Evolutionary conservation across 2,329 filamentous ascomycete species (phyloP).

Genomic region (Penicillium hordei): DNA sequence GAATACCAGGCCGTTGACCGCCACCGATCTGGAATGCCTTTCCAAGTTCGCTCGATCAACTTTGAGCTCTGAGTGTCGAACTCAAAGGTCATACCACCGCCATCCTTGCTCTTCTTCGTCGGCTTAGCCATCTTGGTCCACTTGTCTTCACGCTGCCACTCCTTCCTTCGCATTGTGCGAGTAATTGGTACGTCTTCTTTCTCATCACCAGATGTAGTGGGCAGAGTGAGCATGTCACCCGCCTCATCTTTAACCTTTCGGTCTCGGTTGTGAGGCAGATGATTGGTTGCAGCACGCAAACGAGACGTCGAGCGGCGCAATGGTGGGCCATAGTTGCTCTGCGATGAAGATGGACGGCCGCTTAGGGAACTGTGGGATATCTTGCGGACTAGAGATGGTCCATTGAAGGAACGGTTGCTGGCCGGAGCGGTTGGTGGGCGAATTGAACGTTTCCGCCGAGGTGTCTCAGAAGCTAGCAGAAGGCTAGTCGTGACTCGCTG

Average conservation of each 20-base stretch:
- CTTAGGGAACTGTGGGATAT: conserved; percentile 43
- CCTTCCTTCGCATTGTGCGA: conserved; percentile 56
- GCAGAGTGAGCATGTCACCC: conserved; percentile 64
- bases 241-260: conserved; percentile 60
- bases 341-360: conserved; percentile 46
- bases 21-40: conserved; percentile 96
- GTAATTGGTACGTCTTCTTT: conserved; percentile 50
- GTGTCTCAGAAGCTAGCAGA: conserved; percentile 56
- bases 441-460: conserved; percentile 54
- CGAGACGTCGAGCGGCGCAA: conserved; percentile 43
- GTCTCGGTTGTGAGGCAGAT: conserved; percentile 54
- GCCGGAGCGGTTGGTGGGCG: conserved; percentile 51
- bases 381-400: conserved; percentile 41
- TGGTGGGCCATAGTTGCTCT: conserved; percentile 45
- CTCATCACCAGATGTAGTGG: conserved; percentile 50
- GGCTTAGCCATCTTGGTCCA: conserved; percentile 66
- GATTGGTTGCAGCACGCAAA: conserved; percentile 55
- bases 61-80: conserved; percentile 84
- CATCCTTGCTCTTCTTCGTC: conserved; percentile 46
- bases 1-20: conserved; percentile 91
- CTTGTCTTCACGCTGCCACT: conserved; percentile 63
- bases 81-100: conserved; percentile 66
- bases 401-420: conserved; percentile 45
- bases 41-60: conserved; percentile 90
- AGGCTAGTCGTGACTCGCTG: conserved; percentile 62